Conservation (phyloP, 306 rosid species). For the Crotalaria pallida region DNA sequence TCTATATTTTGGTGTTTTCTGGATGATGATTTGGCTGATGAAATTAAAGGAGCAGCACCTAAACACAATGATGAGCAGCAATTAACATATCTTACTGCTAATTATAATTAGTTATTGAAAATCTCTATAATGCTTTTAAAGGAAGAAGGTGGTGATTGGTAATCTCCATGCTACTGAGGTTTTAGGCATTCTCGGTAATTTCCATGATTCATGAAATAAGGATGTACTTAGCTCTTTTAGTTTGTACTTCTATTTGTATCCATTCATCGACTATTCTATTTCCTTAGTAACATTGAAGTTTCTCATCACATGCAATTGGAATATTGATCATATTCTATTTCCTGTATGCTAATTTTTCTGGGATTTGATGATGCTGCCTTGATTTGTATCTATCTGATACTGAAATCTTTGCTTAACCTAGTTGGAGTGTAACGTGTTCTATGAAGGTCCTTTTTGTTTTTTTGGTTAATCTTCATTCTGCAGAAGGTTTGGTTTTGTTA, state of each 20-base stretch:
- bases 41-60: conserved; percentile 84
- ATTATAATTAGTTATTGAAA: conserved; percentile 38
- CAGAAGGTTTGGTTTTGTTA: neutral
- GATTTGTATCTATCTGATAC: neutral
- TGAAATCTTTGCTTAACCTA: neutral
- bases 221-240: conserved; percentile 44
- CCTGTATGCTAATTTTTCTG: neutral
- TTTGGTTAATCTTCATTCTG: too few species aligned
- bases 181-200: conserved; percentile 57
- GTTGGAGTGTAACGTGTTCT: neutral
- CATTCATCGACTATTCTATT: conserved; percentile 48
- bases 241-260: conserved; percentile 50
- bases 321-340: conserved; percentile 22
- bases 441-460: neutral
- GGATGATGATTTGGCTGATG: conserved; percentile 87
- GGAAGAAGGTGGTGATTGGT: conserved; percentile 59
- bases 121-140: conserved; percentile 59
- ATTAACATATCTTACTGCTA: conserved; percentile 28
- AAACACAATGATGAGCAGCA: conserved; percentile 54
- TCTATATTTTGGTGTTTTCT: conserved; percentile 23
- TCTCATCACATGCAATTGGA: conserved; percentile 31
- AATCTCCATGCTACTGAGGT: conserved; percentile 51
- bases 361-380: neutral
- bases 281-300: conserved; percentile 44
- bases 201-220: conserved; percentile 57